Base-by-base conservation (phyloP, 192 early-diverging fungal genomes). In the Umbelopsis sp. region DNA sequence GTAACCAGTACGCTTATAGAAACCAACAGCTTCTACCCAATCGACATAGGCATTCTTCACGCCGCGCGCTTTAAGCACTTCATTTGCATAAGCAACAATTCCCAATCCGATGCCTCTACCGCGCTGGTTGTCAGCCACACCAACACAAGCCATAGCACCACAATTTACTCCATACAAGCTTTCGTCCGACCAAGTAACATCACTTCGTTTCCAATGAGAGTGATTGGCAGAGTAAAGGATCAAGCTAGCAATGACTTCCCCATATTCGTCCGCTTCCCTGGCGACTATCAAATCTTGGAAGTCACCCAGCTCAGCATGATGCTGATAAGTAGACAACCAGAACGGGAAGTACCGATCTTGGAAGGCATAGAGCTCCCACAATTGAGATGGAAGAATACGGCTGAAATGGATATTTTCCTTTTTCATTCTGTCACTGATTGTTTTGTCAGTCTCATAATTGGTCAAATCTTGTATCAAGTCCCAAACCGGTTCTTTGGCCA, bases 91-190 rank as follows among this genome's bases (percentile, higher is more conserved):
- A 33, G 71, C 74, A 46, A 76, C 72, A 41, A 80, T 80, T 12
- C 74, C 78, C 2, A 76, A 46, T 1, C 78, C 78, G 45, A 76
- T 80, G 11, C 74, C 74, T 58, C 78, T 67, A 1, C 74, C 74
- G 16, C 78, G 74, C 30, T 75, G 69, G 12, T 80, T 67, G 13
- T 52, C 53, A 16, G 78, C 74, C 27, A 76, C 74, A 25, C 78
- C 74, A 33, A 80, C 78, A 52, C 78, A 80, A 25, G 78, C 74
- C 74, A 80, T 80, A 27, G 74, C 78, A 15, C 78, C 78, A 61
- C 74, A 69, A 11, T 73, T 25, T 13, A 30, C 12, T 30, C 74
- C 78, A 72, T 69, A 73, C 33, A 80, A 41, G 1, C 44, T 46
- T 11, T 33, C 20, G 44, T 79, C 69, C 5, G 52, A 46, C 78